These are phyloP conservation scores for Starmera caribaea DNA, from an alignment of 805 yeast species.

Conservation along the genomic window DNA sequence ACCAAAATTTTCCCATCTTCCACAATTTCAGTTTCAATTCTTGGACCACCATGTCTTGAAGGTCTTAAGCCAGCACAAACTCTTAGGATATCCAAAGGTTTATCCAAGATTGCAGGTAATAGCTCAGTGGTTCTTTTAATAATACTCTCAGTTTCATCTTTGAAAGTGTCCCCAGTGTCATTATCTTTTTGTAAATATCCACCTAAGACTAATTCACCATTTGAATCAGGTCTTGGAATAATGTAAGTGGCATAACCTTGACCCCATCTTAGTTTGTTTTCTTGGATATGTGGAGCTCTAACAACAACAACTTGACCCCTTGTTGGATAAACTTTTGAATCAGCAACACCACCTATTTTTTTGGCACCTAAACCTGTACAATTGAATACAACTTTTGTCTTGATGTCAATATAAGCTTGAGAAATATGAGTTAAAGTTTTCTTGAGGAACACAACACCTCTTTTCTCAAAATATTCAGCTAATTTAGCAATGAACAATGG, in stretches of 20 bases:
- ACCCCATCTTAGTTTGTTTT: conserved; percentile 57
- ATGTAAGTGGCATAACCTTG: conserved; percentile 50
- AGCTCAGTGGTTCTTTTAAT: conserved; percentile 44
- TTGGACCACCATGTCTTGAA: conserved; percentile 61
- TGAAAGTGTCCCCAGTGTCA: conserved; percentile 52
- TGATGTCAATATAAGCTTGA: conserved; percentile 35
- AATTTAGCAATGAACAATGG: conserved; percentile 49
- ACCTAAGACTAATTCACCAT: conserved; percentile 63
- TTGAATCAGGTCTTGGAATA: conserved; percentile 61
- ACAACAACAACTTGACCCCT: conserved; percentile 76
- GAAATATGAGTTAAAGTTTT: conserved; percentile 39
- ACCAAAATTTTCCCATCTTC: conserved; percentile 35
- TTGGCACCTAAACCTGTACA: conserved; percentile 71
- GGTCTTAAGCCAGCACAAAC: conserved; percentile 74
- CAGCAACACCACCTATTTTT: conserved; percentile 55
- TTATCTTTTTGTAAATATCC: conserved; percentile 60
- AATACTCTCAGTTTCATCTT: conserved; percentile 50
- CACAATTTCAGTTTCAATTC: conserved; percentile 48
- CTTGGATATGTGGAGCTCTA: conserved; percentile 56
- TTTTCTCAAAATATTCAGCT: conserved; percentile 28
- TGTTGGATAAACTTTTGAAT: conserved; percentile 54
- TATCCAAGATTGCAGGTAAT: conserved; percentile 37
- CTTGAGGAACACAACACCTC: conserved; percentile 44
- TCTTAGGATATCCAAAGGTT: conserved; percentile 43
- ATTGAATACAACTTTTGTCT: conserved; percentile 49